phyloP scores from a whole-genome alignment of 73 alveolate species.

The Uronychia setigera region DNA sequence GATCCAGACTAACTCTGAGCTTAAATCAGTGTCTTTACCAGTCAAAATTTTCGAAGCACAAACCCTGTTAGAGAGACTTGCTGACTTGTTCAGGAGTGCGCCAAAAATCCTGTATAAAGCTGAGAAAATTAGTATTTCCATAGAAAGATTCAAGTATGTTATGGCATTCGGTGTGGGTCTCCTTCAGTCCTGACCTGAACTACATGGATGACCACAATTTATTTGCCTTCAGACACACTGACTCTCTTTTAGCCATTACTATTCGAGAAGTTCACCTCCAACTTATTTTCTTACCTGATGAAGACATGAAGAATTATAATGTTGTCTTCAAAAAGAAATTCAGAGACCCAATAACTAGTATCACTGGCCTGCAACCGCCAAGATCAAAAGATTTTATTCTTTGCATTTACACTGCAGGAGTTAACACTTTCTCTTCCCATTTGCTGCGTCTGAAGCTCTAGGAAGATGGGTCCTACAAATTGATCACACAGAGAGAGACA shows the following conservation, averaged over 20 bases:
- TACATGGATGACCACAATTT: too few species aligned
- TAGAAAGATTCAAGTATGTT: constrained; percentile 66
- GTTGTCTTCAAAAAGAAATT: background rate
- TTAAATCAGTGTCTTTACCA: too few species aligned
- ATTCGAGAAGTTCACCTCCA: too few species aligned
- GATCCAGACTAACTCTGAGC: too few species aligned
- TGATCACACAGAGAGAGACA: background rate
- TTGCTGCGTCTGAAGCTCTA: background rate
- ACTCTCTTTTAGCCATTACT: too few species aligned
- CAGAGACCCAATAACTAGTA: background rate
- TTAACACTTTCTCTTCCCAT: background rate
- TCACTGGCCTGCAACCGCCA: background rate
- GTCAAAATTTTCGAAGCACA: constrained; percentile 61
- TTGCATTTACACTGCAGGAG: background rate
- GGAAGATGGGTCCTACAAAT: background rate
- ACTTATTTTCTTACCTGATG: background rate
- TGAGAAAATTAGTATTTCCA: constrained; percentile 44
- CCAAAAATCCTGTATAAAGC: constrained; percentile 63
- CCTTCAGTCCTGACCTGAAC: constrained; percentile 45
- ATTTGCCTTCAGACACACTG: too few species aligned
- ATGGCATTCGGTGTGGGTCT: constrained; percentile 65
- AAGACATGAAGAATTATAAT: background rate
- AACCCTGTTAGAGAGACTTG: constrained; percentile 46
- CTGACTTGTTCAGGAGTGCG: constrained; percentile 50
- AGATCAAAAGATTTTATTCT: background rate